Evolutionary conservation across 306 rosid genomes (phyloP).

Genomic region (Prunus kanzakura): DNA sequence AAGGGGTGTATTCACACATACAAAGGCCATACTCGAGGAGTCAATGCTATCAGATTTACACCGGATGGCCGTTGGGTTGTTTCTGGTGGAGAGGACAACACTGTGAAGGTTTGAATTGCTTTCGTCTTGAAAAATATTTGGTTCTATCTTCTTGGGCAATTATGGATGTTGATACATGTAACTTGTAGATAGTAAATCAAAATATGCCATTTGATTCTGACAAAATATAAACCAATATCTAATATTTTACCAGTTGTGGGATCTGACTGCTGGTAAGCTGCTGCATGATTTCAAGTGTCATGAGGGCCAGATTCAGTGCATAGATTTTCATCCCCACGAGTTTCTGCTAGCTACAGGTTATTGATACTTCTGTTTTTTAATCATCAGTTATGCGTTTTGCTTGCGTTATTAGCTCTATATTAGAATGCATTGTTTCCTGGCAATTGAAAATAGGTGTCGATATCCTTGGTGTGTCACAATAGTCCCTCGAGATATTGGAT

Average conservation of each 20-base stretch:
- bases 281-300: constrained; percentile 92
- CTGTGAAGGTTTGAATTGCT: constrained; percentile 75
- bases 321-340: constrained; percentile 97
- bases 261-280: constrained; percentile 94
- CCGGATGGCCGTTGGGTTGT: constrained; percentile 99
- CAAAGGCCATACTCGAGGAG: constrained; percentile 99
- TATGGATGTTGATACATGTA: background rate
- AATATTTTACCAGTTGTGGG: constrained; percentile 76
- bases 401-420: constrained; percentile 4
- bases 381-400: background rate
- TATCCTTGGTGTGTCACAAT: background rate
- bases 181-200: background rate
- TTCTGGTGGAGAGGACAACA: constrained; percentile 98
- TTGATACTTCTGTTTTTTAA: constrained; percentile 24
- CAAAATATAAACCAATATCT: constrained; percentile 10
- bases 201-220: background rate
- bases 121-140: constrained; percentile 2
- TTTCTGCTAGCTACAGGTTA: constrained; percentile 96
- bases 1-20: constrained; percentile 98
- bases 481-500: background rate
- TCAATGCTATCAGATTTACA: constrained; percentile 94
- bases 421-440: background rate
- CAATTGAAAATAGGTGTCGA: background rate
- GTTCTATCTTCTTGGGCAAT: background rate
- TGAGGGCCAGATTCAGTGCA: constrained; percentile 95